Base-by-base conservation (phyloP, 257 asterid genomes). In the Solanum clarkiae region DNA sequence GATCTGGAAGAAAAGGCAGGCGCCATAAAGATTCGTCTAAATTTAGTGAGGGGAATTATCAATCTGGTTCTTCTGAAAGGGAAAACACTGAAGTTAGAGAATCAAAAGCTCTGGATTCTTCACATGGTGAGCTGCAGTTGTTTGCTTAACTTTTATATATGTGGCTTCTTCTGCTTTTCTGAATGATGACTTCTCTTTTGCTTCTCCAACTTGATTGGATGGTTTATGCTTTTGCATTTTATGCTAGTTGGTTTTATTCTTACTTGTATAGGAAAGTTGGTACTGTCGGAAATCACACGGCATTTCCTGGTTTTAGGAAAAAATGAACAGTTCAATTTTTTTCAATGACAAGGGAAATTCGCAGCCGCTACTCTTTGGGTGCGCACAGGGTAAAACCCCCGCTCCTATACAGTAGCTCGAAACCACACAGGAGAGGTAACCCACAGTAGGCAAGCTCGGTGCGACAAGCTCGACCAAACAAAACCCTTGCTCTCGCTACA, bases 1-100 rank as follows among this genome's bases (percentile, higher is more conserved):
- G 93, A 70, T 29, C 95, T 80, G 94, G 96, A 83, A 93, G 95
- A 91, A 92, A 94, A 89, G 90, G 93, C 82, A 93, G 94, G 86
- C 94, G 95, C 84, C 91, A 89, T 18, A 95, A 90, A 88, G 93
- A 91, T 84, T 88, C 86, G 40, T 84, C 91, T 56, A 92, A 87
- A 87, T 62, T 57, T 47, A 66, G 55, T 72, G 94, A 92, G 80
- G 94, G 89, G 85, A 93, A 91, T 80, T 63, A 84, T 82, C 94
- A 85, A 69, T 86, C 91, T 56, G 54, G 80, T 72, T 70, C 93
- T 56, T 82, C 90, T 65, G 96, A 89, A 55, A 93, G 87, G 90
- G 95, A 92, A 88, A 93, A 87, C 40, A 82, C 51, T 84, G 92
- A 86, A 62, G 68, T 85, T 86, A 89, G 84, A 87, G 93, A 80